Conservation (phyloP, 345 rosid species). For the Nephelium lappaceum region DNA sequence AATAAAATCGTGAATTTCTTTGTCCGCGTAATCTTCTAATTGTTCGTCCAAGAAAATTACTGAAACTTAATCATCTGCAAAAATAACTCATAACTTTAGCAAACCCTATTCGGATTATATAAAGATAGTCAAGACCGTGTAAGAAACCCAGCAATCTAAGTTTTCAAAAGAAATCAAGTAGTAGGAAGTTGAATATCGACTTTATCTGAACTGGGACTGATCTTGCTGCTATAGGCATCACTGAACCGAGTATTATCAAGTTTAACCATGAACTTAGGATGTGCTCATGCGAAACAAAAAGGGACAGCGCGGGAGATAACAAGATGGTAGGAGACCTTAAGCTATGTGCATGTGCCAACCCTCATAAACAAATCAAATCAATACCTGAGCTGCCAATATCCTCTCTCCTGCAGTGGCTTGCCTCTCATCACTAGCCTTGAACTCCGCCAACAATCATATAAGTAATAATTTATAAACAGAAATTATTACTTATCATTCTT, state of each 20-base stretch:
- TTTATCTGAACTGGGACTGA: conserved; percentile 43
- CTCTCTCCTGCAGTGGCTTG: too few relatives aligned
- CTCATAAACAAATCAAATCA: too few relatives aligned
- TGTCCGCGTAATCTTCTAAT: conserved; percentile 43
- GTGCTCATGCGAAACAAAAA: conserved; percentile 25
- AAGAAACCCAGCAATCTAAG: neutral
- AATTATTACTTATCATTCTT: too few relatives aligned
- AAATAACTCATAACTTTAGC: conserved; percentile 15
- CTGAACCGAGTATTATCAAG: conserved; percentile 40
- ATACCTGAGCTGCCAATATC: too few relatives aligned
- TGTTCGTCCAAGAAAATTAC: conserved; percentile 59
- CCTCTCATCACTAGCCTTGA: too few relatives aligned
- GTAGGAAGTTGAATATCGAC: conserved; percentile 77
- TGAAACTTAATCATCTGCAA: conserved; percentile 68
- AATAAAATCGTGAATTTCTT: conserved; percentile 70
- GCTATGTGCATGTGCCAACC: too few relatives aligned
- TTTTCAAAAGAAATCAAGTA: conserved; percentile 20
- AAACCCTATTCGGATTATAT: neutral
- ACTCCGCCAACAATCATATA: too few relatives aligned
- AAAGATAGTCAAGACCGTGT: neutral
- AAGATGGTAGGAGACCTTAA: too few relatives aligned
- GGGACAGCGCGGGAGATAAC: too few relatives aligned
- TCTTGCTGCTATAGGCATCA: conserved; percentile 49
- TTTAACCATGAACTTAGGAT: conserved; percentile 39
- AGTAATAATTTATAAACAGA: too few relatives aligned